Percentiles rank a stretch among this genome's conserved stretches.
Conservation (phyloP, 2,329 filamentous ascomycete genomes). For the Cordyceps cicadae region DNA sequence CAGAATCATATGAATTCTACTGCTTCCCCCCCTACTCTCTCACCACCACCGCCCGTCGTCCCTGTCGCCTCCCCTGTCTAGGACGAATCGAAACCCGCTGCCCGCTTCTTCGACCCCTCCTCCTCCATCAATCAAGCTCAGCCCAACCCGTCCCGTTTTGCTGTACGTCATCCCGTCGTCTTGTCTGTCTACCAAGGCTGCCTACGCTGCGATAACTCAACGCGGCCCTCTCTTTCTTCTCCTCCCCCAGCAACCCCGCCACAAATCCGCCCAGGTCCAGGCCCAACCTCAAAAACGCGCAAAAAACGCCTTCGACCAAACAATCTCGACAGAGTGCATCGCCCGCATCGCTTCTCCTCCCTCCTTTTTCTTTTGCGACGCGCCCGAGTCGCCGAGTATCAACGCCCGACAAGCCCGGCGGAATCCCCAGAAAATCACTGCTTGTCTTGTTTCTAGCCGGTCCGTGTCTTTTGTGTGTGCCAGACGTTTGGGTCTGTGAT, state of each 20-base stretch:
- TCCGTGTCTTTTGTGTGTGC: not conserved
- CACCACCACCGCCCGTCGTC: too few relatives aligned
- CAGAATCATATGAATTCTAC: not conserved
- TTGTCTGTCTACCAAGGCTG: not conserved
- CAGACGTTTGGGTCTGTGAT: conserved; percentile 7
- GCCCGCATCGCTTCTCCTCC: not conserved
- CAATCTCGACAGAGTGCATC: not conserved
- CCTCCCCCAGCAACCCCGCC: conserved; percentile 4
- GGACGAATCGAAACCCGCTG: not conserved
- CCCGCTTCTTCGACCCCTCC: not conserved
- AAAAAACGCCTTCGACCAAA: not conserved
- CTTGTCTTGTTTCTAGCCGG: not conserved
- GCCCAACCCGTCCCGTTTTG: not conserved
- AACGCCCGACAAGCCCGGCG: not conserved
- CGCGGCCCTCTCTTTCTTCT: not conserved
- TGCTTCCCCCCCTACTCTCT: not conserved
- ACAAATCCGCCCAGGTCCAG: conserved; percentile 6
- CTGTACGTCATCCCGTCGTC: conserved; percentile 9
- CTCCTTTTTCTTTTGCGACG: not conserved
- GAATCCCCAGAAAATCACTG: not conserved
- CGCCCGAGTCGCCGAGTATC: not conserved
- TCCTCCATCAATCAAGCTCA: not conserved
- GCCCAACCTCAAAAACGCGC: conserved; percentile 8
- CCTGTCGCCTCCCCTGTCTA: not conserved
- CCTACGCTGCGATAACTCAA: not conserved